Conservation (phyloP, 108 stramenopile species). For the Fragilaria crotonensis region DNA sequence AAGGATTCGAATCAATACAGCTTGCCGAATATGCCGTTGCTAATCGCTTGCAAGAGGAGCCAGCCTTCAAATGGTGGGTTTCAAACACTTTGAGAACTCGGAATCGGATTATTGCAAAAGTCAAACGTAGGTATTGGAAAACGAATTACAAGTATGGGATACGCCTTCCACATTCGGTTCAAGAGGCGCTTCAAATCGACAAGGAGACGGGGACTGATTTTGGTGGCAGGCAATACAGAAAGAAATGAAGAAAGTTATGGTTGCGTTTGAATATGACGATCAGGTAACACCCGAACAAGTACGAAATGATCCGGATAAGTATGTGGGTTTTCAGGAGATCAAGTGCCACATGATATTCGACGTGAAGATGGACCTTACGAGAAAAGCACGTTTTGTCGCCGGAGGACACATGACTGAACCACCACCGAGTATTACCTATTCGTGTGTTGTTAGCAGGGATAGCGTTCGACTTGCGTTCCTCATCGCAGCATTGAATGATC, state of each 20-base stretch:
- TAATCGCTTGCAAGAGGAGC: constrained; percentile 14
- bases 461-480: constrained; percentile 36
- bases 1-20: no score
- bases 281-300: no score
- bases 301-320: no score
- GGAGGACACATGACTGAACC: constrained; percentile 24
- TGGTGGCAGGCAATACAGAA: constrained; percentile 34
- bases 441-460: constrained; percentile 37
- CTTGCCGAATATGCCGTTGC: constrained; percentile 29
- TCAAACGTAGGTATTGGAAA: constrained; percentile 37
- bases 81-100: constrained; percentile 4
- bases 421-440: constrained; percentile 14
- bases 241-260: constrained; percentile 35
- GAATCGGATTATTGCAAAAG: constrained; percentile 19
- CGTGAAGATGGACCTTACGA: constrained; percentile 34
- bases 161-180: no score
- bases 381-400: constrained; percentile 39
- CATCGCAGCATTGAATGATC: constrained; percentile 29
- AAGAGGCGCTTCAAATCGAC: constrained; percentile 33
- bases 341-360: constrained; percentile 39
- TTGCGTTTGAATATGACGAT: constrained; percentile 40
- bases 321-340: no score
- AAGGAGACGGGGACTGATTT: constrained; percentile 23
- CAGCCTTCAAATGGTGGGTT: constrained; percentile 41
- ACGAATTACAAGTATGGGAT: constrained; percentile 42